Base-by-base conservation (phyloP, 768 basidiomycete genomes). In the Amyloporia xantha region DNA sequence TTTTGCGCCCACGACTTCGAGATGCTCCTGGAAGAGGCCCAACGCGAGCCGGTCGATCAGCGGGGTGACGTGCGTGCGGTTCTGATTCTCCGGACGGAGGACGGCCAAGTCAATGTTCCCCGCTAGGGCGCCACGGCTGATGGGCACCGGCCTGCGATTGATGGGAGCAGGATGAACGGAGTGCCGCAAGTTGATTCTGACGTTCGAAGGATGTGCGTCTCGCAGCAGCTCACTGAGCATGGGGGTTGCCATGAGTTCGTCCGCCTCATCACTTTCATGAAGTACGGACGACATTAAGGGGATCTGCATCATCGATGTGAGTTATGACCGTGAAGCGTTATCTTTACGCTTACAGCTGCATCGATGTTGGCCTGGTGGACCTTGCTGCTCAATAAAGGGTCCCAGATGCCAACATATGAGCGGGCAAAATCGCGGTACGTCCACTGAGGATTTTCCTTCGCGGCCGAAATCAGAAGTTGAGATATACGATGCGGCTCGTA, bases 21-120 rank as follows among this genome's bases (percentile, higher is more conserved):
- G 61, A 1, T 66, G 63, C 51, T 85, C 85, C 20, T 68, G 70
- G 44, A 86, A 80, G 0, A 76, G 69, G 0, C 74, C 72, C 6
- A 59, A 26, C 0, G 82, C 77, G 6, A 87, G 62, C 7, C 64
- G 56, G 4, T 71, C 72, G 38, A 89, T 79, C 17, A 71, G 67
- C 0, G 79, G 78, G 0, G 85, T 87, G 6, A 89, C 83, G 41
- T 77, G 76, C 0, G 84, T 86, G 4, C 68, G 64, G 15, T 63
- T 73, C 54, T 79, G 78, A 25, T 75, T 73, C 53, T 79, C 77
- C 0, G 71, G 61, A 20, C 70, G 76, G 15, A 87, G 68, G 2
- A 84, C 77, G 1, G 71, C 74, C 3, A 76, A 54, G 55, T 89
- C 86, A 4, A 70, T 65, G 54, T 81, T 78, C 0, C 72, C 30